These are phyloP conservation scores for Liriodendron chinense DNA, from an alignment of 164 flowering plant species.

Conservation along the genomic window DNA sequence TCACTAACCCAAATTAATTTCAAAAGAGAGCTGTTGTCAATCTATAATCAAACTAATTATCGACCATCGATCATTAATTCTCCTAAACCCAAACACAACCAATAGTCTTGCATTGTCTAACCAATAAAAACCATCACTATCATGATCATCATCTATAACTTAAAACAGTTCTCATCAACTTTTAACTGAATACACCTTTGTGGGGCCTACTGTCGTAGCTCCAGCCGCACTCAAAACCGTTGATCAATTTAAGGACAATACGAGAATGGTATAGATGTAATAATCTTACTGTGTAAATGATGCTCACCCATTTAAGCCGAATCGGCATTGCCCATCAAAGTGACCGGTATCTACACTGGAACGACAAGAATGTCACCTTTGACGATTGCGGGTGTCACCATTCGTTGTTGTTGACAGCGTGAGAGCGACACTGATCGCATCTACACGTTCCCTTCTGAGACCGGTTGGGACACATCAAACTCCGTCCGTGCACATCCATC, in stretches of 20 bases:
- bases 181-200: not conserved
- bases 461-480: no score
- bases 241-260: not conserved
- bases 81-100: no score
- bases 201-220: not conserved
- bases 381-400: not conserved
- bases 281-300: not conserved
- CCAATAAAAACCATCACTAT: not conserved
- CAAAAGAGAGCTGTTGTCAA: no score
- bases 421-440: not conserved
- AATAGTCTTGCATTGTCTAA: not conserved
- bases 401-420: not conserved
- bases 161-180: not conserved
- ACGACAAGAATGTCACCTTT: no score
- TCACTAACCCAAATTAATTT: no score
- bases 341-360: not conserved
- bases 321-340: not conserved
- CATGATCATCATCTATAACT: not conserved
- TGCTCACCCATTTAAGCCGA: not conserved
- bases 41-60: no score
- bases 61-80: no score
- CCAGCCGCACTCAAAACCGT: slow-evolving; percentile 1
- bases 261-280: not conserved
- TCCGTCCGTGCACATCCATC: no score
- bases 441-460: not conserved